Conservation (phyloP, 2,329 filamentous ascomycete species). For the Scedosporium apiospermum region DNA sequence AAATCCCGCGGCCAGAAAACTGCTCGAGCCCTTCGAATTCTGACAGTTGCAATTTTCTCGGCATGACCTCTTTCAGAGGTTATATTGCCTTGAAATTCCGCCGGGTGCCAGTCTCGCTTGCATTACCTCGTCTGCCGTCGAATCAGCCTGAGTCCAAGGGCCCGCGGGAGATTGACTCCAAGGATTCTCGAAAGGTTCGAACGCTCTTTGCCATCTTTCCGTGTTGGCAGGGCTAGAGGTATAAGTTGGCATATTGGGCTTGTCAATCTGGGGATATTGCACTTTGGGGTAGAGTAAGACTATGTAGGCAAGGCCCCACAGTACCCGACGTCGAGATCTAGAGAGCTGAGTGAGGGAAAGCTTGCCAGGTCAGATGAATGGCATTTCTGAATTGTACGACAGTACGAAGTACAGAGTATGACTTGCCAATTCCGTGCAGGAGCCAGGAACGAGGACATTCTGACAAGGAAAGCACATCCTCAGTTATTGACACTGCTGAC, state of each 20-base stretch:
- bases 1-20: too few species aligned
- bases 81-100: neutral
- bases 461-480: too few species aligned
- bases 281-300: neutral
- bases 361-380: neutral
- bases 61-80: neutral
- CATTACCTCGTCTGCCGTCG: neutral
- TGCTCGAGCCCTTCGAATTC: too few species aligned
- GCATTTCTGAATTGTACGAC: too few species aligned
- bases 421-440: too few species aligned
- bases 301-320: neutral
- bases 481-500: too few species aligned
- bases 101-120: neutral
- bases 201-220: neutral
- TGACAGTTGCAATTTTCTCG: neutral
- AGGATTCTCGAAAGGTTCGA: neutral
- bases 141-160: neutral
- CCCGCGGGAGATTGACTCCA: neutral
- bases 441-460: too few species aligned
- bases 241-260: neutral
- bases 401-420: too few species aligned
- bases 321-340: neutral
- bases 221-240: neutral
- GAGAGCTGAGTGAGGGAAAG: neutral
- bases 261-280: slow-evolving; percentile 1